Evolutionary conservation across 192 early-diverging fungal species (phyloP).

Genomic region (Chytriomyces hyalinus): DNA sequence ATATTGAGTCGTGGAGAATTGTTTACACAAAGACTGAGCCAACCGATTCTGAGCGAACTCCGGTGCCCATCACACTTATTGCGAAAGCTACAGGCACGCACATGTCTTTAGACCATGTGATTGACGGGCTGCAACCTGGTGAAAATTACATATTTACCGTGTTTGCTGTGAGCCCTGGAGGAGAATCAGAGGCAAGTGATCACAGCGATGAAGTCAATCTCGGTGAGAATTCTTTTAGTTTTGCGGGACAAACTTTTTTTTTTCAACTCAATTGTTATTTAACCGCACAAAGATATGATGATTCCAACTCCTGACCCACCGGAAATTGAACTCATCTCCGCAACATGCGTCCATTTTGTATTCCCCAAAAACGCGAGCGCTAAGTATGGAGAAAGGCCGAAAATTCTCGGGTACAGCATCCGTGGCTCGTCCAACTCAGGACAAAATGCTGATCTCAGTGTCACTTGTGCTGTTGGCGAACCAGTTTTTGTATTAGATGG

Average conservation of each 20-base stretch:
- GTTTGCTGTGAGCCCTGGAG: constrained; percentile 29
- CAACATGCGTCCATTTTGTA: constrained; percentile 33
- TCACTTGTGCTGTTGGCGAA: constrained; percentile 17
- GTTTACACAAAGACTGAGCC: constrained; percentile 1
- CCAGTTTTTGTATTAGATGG: constrained; percentile 17
- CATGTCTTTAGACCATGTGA: constrained; percentile 34
- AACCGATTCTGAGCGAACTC: neutral
- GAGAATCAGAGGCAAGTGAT: constrained; percentile 46
- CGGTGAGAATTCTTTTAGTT: constrained; percentile 26
- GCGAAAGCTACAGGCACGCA: constrained; percentile 13
- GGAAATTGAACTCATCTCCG: constrained; percentile 33
- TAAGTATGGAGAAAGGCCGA: constrained; percentile 14
- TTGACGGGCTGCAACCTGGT: constrained; percentile 39
- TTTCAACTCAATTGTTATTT: neutral
- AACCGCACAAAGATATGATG: constrained; percentile 35
- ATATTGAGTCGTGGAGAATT: constrained; percentile 38
- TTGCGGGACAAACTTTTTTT: neutral
- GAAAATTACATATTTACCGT: constrained; percentile 45
- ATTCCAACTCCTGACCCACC: constrained; percentile 38
- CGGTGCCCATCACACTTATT: constrained; percentile 8
- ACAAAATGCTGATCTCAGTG: constrained; percentile 9
- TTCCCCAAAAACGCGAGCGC: constrained; percentile 15
- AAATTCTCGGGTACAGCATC: constrained; percentile 39
- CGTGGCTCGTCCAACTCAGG: constrained; percentile 4
- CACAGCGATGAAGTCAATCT: constrained; percentile 49